Base-by-base conservation (phyloP, 2,329 filamentous ascomycete genomes). In the Pseudogymnoascus pannorum region DNA sequence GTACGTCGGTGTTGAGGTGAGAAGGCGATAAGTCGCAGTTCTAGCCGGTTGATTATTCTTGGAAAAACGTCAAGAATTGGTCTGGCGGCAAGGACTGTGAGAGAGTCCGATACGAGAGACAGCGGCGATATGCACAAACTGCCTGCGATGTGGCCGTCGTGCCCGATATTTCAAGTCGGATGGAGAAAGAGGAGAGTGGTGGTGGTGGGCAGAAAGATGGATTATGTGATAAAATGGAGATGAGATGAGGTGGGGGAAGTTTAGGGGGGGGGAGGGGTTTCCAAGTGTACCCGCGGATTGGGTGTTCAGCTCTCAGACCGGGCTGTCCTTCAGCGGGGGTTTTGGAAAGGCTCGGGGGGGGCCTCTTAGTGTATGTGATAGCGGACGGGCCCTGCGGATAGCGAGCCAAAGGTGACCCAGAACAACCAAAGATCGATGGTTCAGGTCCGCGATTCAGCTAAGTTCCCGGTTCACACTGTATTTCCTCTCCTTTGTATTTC, bases 181-280 rank as follows among this genome's bases (percentile, higher is more conserved):
- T 40, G 36, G 36, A 40, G 36, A 40, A 40, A 40, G 36, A 40
- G 36, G 36, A 40, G 36, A n/a, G n/a, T n/a, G n/a, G 36, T 40
- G 36, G 36, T 16, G 18, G 36, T 18, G 36, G 36, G 36, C 16
- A 40, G 36, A n/a, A 40, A n/a, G 36, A 40, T 40, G 36, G 36
- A 40, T 40, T 40, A 40, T 40, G 16, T 40, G 36, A 40, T 40
- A 40, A 40, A n/a, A n/a, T 40, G 36, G 36, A 40, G 33, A 14
- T n/a, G n/a, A n/a, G 36, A 40, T 40, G 36, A 67, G 62, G 68
- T 68, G 65, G 67, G 66, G 66, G 66, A 65, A 63, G 68, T 66
- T 70, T 58, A 60, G 62, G 62, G 67, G 66, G 68, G 67, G 67
- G 69, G 69, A 71, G 66, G 62, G 70, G 70, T 67, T 71, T n/a